Conservation (phyloP, 345 rosid species). For the Hirschfeldia incana region DNA sequence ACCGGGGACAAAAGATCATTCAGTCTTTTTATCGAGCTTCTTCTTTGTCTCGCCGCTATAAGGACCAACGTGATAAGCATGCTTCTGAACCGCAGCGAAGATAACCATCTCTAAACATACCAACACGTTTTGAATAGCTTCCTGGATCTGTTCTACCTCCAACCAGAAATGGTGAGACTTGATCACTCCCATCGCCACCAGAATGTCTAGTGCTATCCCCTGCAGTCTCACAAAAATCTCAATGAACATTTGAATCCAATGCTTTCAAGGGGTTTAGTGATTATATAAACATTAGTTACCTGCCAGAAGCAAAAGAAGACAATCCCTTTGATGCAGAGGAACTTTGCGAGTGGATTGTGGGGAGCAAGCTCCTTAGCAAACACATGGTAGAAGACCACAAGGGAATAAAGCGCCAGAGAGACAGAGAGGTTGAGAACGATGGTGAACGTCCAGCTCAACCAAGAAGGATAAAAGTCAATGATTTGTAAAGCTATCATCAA, state of each 20-base stretch:
- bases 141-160: slow-evolving; percentile 87
- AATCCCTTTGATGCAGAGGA: slow-evolving; percentile 96
- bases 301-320: slow-evolving; percentile 99
- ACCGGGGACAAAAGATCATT: slow-evolving; percentile 9
- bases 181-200: slow-evolving; percentile 67
- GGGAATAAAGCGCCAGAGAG: slow-evolving; percentile 84
- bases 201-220: slow-evolving; percentile 75
- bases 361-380: slow-evolving; percentile 93
- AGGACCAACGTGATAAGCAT: slow-evolving; percentile 71
- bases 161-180: slow-evolving; percentile 87
- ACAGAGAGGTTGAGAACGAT: slow-evolving; percentile 83
- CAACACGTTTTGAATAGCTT: slow-evolving; percentile 84
- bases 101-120: slow-evolving; percentile 89
- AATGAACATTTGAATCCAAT: background rate
- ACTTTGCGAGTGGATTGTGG: slow-evolving; percentile 92
- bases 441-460: slow-evolving; percentile 98
- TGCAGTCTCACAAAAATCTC: slow-evolving; percentile 34
- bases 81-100: slow-evolving; percentile 83
- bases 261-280: background rate
- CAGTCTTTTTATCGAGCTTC: slow-evolving; percentile 48
- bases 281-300: slow-evolving; percentile 44
- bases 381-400: slow-evolving; percentile 85
- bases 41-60: slow-evolving; percentile 80
- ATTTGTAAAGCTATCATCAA: slow-evolving; percentile 75
- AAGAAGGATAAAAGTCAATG: slow-evolving; percentile 71